A percentile compares a stretch with the other conserved stretches of the same genome.
Conservation (phyloP, 345 rosid species). For the Rhodamnia rubescens region DNA sequence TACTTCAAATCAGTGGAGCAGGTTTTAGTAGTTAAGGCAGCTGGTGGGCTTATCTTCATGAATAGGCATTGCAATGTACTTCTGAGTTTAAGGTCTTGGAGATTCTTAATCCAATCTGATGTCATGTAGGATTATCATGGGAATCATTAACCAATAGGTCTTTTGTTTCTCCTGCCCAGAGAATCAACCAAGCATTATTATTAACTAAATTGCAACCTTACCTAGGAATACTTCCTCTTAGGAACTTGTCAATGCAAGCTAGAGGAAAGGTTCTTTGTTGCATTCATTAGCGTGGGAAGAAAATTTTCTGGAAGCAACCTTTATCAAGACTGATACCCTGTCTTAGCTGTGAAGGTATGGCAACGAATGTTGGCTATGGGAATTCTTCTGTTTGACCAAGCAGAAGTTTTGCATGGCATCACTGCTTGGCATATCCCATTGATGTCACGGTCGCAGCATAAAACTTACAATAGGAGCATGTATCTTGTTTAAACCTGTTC, state of each 20-base stretch:
- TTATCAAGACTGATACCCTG: not conserved
- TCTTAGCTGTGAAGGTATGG: not conserved
- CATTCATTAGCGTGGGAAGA: not conserved
- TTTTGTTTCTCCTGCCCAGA: not conserved
- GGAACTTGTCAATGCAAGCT: not conserved
- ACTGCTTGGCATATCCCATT: not conserved
- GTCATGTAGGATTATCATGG: not conserved
- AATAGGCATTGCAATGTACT: not conserved
- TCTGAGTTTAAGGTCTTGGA: not conserved
- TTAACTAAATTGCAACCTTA: not conserved
- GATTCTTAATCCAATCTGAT: not conserved
- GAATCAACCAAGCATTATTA: not conserved
- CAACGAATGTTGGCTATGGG: not conserved
- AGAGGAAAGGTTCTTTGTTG: not conserved
- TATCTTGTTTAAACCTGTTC: not conserved
- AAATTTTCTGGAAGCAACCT: not conserved
- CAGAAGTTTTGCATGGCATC: not conserved
- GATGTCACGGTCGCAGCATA: not conserved
- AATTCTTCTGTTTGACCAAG: not conserved
- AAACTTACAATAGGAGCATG: not conserved
- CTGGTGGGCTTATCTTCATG: no score
- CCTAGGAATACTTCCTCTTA: not conserved
- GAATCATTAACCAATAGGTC: not conserved
- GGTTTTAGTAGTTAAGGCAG: not conserved
- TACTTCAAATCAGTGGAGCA: not conserved